Conservation (phyloP, 129 eudicot species). For the Tanacetum coccineum region DNA sequence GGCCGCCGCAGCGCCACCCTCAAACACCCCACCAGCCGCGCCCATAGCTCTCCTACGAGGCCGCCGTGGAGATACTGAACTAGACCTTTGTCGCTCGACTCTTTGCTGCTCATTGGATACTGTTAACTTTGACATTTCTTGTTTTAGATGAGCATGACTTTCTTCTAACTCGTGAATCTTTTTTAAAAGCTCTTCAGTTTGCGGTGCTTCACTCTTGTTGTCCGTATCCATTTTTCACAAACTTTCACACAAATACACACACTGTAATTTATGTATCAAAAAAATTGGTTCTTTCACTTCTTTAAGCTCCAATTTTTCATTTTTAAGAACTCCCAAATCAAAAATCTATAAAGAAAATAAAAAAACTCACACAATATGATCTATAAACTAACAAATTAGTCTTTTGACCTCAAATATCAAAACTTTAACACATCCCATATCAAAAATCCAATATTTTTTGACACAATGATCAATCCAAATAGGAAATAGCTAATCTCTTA, state of each 20-base stretch:
- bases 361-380: slow-evolving; percentile 33
- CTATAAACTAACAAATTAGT: slow-evolving; percentile 19
- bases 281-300: slow-evolving; percentile 13
- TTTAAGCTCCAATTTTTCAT: slow-evolving; percentile 17
- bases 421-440: slow-evolving; percentile 10
- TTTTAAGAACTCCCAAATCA: slow-evolving; percentile 18
- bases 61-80: slow-evolving; percentile 64
- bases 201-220: slow-evolving; percentile 37
- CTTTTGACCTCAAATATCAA: slow-evolving; percentile 20
- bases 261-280: slow-evolving; percentile 21
- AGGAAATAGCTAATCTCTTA: neutral
- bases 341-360: too few relatives aligned
- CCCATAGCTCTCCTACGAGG: slow-evolving; percentile 34
- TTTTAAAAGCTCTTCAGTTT: slow-evolving; percentile 76
- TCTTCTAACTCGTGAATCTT: slow-evolving; percentile 86
- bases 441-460: neutral
- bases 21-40: slow-evolving; percentile 36
- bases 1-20: slow-evolving; percentile 41
- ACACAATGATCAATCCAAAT: slow-evolving; percentile 15
- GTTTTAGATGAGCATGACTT: slow-evolving; percentile 76
- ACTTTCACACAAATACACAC: slow-evolving; percentile 23
- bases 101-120: slow-evolving; percentile 39
- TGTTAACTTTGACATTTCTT: slow-evolving; percentile 79
- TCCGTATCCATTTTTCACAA: slow-evolving; percentile 31
- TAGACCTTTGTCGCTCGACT: slow-evolving; percentile 58